phyloP scores from a whole-genome alignment of 768 basidiomycete genomes.

The Paxillus involutus region DNA sequence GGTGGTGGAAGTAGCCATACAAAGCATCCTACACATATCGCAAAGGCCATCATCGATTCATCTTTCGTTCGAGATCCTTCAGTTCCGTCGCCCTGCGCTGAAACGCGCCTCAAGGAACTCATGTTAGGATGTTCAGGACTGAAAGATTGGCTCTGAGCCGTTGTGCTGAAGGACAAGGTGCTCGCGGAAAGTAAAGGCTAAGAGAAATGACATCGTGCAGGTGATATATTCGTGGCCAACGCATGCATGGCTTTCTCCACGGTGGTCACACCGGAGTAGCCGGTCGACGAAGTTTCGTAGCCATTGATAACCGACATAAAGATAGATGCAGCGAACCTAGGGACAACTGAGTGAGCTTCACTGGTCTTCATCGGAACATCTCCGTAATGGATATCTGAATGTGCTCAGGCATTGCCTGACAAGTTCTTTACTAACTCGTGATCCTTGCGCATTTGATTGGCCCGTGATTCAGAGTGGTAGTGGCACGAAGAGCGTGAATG shows the following conservation, averaged over 20 bases:
- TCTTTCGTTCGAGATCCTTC: neutral
- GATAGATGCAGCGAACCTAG: no score
- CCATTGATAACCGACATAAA: no score
- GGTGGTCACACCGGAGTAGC: no score
- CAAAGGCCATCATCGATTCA: no score
- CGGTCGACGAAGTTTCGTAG: slow-evolving; percentile 33
- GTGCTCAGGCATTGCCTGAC: slow-evolving; percentile 26
- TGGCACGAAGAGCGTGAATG: slow-evolving; percentile 35
- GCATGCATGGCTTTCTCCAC: slow-evolving; percentile 11
- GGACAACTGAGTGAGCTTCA: slow-evolving; percentile 11
- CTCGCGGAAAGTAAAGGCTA: neutral
- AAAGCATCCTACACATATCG: no score
- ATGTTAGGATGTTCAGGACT: neutral
- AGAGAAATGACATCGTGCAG: slow-evolving; percentile 12
- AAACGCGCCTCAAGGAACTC: neutral
- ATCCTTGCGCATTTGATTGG: slow-evolving; percentile 33
- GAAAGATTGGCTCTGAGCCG: neutral
- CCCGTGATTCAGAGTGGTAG: slow-evolving; percentile 26
- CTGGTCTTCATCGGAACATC: neutral
- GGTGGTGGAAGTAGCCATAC: no score
- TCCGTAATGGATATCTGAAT: slow-evolving; percentile 14
- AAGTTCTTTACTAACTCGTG: slow-evolving; percentile 28
- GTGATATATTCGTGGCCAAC: no score
- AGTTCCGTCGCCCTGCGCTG: neutral
- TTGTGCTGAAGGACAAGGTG: neutral